These are phyloP conservation scores for Fomitiporia mediterranea DNA, from an alignment of 1,284 basidiomycete species.

Conservation along the genomic window DNA sequence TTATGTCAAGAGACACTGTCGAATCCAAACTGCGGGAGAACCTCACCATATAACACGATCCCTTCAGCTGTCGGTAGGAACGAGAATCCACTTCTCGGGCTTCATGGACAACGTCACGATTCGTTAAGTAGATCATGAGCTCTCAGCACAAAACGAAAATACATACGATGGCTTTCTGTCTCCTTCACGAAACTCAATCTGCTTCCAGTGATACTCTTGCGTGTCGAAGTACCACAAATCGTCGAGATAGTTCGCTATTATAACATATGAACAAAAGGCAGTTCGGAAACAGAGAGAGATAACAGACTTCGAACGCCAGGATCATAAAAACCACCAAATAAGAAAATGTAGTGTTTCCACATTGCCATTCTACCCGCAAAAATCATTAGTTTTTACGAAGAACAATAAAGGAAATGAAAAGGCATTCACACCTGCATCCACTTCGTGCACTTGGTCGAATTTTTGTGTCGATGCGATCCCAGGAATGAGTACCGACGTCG, in stretches of 20 bases:
- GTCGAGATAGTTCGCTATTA: conserved; percentile 73
- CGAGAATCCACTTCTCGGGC: conserved; percentile 83
- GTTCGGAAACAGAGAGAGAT: background rate
- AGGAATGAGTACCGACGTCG: conserved; percentile 68
- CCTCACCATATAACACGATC: conserved; percentile 72
- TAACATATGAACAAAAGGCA: background rate
- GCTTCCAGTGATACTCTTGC: conserved; percentile 84
- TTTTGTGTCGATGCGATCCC: conserved; percentile 90
- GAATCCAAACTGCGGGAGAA: background rate
- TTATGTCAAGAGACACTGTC: background rate
- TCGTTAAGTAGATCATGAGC: background rate
- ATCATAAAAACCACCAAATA: conserved; percentile 88
- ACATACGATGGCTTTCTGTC: conserved; percentile 70
- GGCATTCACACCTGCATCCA: conserved; percentile 77
- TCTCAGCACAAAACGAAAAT: background rate
- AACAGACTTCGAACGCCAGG: conserved; percentile 67
- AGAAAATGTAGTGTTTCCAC: conserved; percentile 84
- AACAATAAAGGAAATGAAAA: too few relatives aligned
- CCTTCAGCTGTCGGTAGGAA: conserved; percentile 81
- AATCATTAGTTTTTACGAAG: too few relatives aligned
- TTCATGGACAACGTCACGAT: conserved; percentile 30
- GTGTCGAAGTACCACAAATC: conserved; percentile 90
- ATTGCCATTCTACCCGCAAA: conserved; percentile 84
- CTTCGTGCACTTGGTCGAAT: conserved; percentile 76
- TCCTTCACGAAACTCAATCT: conserved; percentile 68